Base-by-base conservation (phyloP, 2,329 filamentous ascomycete species). In the Cryphonectria japonica region DNA sequence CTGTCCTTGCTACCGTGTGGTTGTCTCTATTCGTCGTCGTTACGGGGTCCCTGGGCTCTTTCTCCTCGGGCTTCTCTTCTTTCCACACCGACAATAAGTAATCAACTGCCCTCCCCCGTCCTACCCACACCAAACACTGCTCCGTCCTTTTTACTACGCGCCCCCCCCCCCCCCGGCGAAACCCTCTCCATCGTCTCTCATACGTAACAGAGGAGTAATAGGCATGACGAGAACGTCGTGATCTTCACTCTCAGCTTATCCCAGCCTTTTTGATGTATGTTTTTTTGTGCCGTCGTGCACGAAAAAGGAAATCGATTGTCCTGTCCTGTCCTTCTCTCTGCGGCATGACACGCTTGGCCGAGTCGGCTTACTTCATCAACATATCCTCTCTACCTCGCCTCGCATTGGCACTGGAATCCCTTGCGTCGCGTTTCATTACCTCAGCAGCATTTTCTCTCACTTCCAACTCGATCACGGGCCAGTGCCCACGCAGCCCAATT, bases 281-380 rank as follows among this genome's bases (percentile, higher is more conserved):
- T 68, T 46, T 46, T 50, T 22, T 46, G 43, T 46, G 34, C 34
- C 22, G 19, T 57, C 37, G 60, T 50, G 26, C 22, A 29, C 37
- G 43, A 50, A 50, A 22, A 22, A 6, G 8, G 46, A n/a, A 26
- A 50, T 52, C 43, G 32, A 14, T 34, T 6, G 32, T 9, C 50
- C 66, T 19, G 66, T 16, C 39, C 26, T 61, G 60, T 16, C 50
- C 22, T 39, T 39, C 11, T 39, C 8, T 13, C 37, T 46, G 37
- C 41, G 29, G 19, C 34, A 62, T 9, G 29, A 39, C 22, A 29
- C 34, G 34, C n/a, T 32, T 63, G 61, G 32, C 34, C 37, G 61
- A 62, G 61, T 14, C 22, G 63, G 71, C 71, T 69, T 71, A 73
- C 71, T 68, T 73, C 71, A 73, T 69, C 69, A 71, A 34, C 50